phyloP scores from a whole-genome alignment of 768 basidiomycete genomes.

The Phlebiopsis gigantea region DNA sequence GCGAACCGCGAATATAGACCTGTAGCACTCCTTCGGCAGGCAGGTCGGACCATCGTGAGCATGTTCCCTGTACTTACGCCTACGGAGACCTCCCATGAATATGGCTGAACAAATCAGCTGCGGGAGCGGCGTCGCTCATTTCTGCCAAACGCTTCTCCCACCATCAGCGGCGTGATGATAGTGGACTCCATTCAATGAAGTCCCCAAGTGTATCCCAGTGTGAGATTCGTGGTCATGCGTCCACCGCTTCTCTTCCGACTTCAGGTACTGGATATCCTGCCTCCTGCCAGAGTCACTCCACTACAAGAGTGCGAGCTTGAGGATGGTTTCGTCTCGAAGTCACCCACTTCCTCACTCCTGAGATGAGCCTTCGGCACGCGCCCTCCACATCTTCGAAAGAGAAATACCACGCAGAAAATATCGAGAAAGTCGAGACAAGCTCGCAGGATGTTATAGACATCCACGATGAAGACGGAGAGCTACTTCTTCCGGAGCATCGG shows the following conservation, averaged over 20 bases:
- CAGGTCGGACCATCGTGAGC: too few species aligned
- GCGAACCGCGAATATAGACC: not conserved
- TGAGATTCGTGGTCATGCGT: slow-evolving; percentile 2
- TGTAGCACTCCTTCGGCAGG: too few species aligned
- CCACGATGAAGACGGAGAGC: slow-evolving; percentile 14
- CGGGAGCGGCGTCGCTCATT: not conserved
- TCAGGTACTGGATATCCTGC: not conserved
- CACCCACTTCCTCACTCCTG: not conserved
- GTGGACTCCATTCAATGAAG: not conserved
- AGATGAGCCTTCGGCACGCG: not conserved
- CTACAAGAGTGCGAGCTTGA: not conserved
- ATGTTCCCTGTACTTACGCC: not conserved
- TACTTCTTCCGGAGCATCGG: slow-evolving; percentile 20
- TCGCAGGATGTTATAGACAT: not conserved
- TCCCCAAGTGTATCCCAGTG: not conserved
- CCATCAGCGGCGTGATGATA: not conserved
- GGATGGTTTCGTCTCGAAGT: not conserved
- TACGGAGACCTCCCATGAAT: not conserved
- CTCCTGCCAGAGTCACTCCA: not conserved
- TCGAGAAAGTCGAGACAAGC: slow-evolving; percentile 13
- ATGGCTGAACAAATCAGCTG: not conserved
- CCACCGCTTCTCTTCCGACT: slow-evolving; percentile 5
- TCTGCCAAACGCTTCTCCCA: not conserved
- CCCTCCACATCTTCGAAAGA: slow-evolving; percentile 1
- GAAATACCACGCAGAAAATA: not conserved